These are phyloP conservation scores for Ceratobasidium sp. DNA, from an alignment of 1,284 basidiomycete species.

Conservation along the genomic window DNA sequence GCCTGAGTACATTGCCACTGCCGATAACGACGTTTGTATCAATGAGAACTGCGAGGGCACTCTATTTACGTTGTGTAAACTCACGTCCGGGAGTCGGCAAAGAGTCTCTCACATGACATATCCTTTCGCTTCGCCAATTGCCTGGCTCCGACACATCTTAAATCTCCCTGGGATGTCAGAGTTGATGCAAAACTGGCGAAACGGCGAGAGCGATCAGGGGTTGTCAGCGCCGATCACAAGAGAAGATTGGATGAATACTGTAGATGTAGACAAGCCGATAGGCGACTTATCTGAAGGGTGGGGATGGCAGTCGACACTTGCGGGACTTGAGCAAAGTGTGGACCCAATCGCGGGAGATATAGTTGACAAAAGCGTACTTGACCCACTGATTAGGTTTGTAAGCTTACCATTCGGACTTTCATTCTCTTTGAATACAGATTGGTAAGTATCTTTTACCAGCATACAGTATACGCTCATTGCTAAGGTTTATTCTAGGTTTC, in stretches of 20 bases:
- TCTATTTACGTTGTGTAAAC: background rate
- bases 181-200: constrained; percentile 13
- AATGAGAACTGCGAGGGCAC: background rate
- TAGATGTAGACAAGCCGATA: background rate
- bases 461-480: too few species aligned
- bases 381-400: constrained; percentile 11
- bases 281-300: constrained; percentile 12
- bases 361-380: background rate
- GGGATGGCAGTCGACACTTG: constrained; percentile 10
- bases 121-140: constrained; percentile 8
- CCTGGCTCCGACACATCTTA: constrained; percentile 10
- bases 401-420: constrained; percentile 16
- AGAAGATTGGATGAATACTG: constrained; percentile 20
- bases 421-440: constrained; percentile 3
- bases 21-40: background rate
- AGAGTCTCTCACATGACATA: background rate
- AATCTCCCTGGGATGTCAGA: constrained; percentile 6
- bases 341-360: background rate
- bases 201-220: background rate
- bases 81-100: background rate
- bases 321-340: background rate
- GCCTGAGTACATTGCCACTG: background rate
- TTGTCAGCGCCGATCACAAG: background rate
- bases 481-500: constrained; percentile 10
- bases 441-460: background rate